Conservation (phyloP, 768 basidiomycete genomes). For the Pulveroboletus sp. region DNA sequence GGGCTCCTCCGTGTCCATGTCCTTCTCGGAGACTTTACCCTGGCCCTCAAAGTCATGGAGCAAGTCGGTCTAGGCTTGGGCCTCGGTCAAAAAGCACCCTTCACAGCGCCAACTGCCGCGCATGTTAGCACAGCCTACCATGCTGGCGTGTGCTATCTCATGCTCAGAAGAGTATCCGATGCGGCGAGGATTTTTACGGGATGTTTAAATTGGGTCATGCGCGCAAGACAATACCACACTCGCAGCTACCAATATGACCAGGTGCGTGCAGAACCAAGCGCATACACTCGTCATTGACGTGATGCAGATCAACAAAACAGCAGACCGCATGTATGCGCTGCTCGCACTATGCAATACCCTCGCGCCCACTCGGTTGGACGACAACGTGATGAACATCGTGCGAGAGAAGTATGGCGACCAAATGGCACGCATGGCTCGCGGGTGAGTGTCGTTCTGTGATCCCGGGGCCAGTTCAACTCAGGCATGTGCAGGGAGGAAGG, state of each 20-base stretch:
- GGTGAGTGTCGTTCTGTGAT: constrained; percentile 47
- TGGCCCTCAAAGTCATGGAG: constrained; percentile 94
- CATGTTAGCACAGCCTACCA: constrained; percentile 95
- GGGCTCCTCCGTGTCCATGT: constrained; percentile 95
- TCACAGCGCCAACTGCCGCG: constrained; percentile 93
- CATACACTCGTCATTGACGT: neutral
- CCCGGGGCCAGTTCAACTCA: neutral
- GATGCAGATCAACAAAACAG: constrained; percentile 89
- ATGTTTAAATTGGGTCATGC: constrained; percentile 91
- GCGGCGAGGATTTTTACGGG: constrained; percentile 92
- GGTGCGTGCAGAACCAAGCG: constrained; percentile 37
- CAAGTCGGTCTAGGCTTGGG: constrained; percentile 90
- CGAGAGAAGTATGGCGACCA: constrained; percentile 96
- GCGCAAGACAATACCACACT: constrained; percentile 96
- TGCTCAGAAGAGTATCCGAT: constrained; percentile 91
- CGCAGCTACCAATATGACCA: constrained; percentile 96
- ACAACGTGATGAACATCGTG: constrained; percentile 89
- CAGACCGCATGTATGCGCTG: constrained; percentile 96
- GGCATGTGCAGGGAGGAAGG: constrained; percentile 55
- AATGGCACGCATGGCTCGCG: constrained; percentile 77
- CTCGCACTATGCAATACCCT: constrained; percentile 92
- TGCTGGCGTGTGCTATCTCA: constrained; percentile 95
- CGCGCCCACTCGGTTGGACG: constrained; percentile 89
- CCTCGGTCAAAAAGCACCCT: constrained; percentile 88
- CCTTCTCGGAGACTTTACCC: constrained; percentile 91